Base-by-base conservation (phyloP, 2,329 filamentous ascomycete species). In the Fusarium annulatum region DNA sequence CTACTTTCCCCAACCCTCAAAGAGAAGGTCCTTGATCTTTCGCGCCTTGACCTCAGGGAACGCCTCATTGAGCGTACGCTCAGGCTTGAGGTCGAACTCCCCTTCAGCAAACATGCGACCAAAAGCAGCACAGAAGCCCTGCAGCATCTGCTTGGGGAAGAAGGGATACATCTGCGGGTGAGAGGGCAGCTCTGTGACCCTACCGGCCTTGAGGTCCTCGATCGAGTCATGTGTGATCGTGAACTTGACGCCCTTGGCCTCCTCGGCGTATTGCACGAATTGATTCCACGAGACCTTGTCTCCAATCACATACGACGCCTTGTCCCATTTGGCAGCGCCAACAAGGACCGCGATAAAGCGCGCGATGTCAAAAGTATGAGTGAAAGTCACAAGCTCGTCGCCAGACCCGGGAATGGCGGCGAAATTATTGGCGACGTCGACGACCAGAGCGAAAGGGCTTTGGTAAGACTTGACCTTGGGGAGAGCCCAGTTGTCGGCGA, bases 121-220 rank as follows among this genome's bases (percentile, higher is more conserved):
- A 30, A 60, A 60, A 1, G 43, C 34, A 10, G 57, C 33, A 9
- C 34, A 52, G 4, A 51, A 1, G 12, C 57, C 57, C 45, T 60
- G 57, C 4, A 60, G 23, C 26, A 52, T 52, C 6, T 18, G 15
- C 11, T 60, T 60, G 28, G 57, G 57, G 26, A 60, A 60, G 33
- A 52, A 60, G 5, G 43, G 15, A 3, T 60, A 60, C 21, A 52
- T 7, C 5, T 60, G n/a, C 12, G 8, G 5, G 21, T 60, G 57
- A 23, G 43, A 51, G 0, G 57, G 57, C 9, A 60, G 26, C 9
- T 52, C 57, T 6, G 45, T 60, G 16, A 60, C 41, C 4, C 5
- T 60, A 7, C 57, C 57, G 1, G 38, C 11, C 36, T 52, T 60
- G 7, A 60, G 45, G 2, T 23, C 34, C 21, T 60, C 57, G 2